phyloP scores from a whole-genome alignment of 352 stramenopile species.

The Phytophthora boehmeriae region DNA sequence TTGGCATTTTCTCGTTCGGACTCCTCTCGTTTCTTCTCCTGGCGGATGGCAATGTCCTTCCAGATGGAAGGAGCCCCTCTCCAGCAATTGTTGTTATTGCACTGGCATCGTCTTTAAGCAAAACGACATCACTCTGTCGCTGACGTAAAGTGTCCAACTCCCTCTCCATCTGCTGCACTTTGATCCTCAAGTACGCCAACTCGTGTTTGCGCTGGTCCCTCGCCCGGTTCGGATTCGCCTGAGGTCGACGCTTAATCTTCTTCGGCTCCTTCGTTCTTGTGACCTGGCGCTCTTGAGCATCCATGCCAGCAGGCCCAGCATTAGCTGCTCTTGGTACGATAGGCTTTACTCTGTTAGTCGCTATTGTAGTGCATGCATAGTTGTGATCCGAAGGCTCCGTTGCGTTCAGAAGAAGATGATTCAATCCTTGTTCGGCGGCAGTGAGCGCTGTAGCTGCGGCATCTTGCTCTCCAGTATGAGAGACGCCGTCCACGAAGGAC shows the following conservation, averaged over 20 bases:
- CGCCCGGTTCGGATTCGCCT: conserved; percentile 27
- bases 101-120: neutral
- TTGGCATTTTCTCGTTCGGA: conserved; percentile 32
- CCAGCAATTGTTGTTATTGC: neutral
- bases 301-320: too few relatives aligned
- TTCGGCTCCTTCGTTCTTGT: too few relatives aligned
- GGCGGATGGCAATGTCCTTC: conserved; percentile 21
- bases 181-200: conserved; percentile 29
- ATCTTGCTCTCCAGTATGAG: neutral
- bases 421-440: neutral
- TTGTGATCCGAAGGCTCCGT: neutral
- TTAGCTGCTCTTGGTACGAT: too few relatives aligned
- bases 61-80: conserved; percentile 4
- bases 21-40: conserved; percentile 11
- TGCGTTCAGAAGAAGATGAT: neutral
- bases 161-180: conserved; percentile 26
- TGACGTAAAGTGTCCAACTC: conserved; percentile 18
- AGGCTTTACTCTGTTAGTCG: too few relatives aligned
- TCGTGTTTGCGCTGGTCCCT: conserved; percentile 34
- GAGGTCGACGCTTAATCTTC: neutral
- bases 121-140: neutral
- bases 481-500: neutral
- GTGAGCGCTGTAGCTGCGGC: neutral
- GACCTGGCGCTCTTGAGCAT: too few relatives aligned
- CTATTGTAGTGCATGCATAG: too few relatives aligned